phyloP scores from a whole-genome alignment of 2,329 filamentous ascomycete genomes.

The Penicillium sp. region DNA sequence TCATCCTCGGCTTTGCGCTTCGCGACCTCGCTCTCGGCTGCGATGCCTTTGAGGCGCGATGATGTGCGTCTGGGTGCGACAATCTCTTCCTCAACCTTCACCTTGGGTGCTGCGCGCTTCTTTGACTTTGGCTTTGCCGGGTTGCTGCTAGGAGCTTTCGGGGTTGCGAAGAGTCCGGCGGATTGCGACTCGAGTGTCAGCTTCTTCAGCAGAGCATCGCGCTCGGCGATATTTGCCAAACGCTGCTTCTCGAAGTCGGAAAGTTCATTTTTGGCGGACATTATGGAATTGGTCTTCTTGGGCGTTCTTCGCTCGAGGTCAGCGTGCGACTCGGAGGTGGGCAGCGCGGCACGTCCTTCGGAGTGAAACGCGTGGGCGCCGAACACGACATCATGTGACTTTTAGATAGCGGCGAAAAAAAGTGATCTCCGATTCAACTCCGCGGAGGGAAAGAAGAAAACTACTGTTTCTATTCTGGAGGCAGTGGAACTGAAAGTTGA shows the following conservation, averaged over 20 bases:
- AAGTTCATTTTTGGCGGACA: constrained; percentile 48
- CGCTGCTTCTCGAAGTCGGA: constrained; percentile 85
- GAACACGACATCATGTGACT: constrained; percentile 23
- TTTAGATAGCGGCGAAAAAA: constrained; percentile 5
- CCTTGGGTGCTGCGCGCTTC: constrained; percentile 47
- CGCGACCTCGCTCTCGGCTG: constrained; percentile 63
- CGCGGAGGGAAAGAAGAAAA: too few species aligned
- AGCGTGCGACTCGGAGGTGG: not conserved
- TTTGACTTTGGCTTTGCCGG: constrained; percentile 51
- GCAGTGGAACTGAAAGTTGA: too few species aligned
- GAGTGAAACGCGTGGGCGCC: constrained; percentile 7
- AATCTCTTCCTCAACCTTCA: constrained; percentile 61
- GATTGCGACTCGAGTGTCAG: constrained; percentile 65
- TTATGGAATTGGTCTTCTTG: not conserved
- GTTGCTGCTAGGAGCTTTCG: constrained; percentile 49
- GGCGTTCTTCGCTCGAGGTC: not conserved
- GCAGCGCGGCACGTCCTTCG: not conserved
- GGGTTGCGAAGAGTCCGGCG: constrained; percentile 60
- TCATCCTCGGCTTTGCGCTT: constrained; percentile 67
- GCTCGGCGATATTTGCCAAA: constrained; percentile 80
- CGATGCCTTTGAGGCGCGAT: constrained; percentile 59
- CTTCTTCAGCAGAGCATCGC: constrained; percentile 76
- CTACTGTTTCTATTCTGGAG: too few species aligned
- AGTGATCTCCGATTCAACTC: constrained; percentile 4
- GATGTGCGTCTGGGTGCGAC: constrained; percentile 57